A percentile compares a stretch with the other conserved stretches of the same genome.
phyloP scores from a whole-genome alignment of 495 filamentous ascomycete genomes.

The Chaetomidium leptoderma region DNA sequence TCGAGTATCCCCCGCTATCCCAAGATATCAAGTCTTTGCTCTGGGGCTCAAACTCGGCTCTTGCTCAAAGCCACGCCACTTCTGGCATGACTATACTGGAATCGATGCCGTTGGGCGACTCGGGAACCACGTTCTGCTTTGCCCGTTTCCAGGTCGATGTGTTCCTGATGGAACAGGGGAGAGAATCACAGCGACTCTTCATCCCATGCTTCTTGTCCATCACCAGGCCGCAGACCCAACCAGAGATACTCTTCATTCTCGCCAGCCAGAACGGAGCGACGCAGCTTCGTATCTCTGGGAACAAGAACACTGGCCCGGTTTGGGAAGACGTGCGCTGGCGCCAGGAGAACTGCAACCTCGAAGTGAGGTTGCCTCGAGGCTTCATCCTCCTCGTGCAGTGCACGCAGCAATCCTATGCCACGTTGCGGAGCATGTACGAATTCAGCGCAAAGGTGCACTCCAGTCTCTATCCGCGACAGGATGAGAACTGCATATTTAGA shows the following conservation, averaged over 20 bases:
- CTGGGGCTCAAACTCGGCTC: conserved; percentile 54
- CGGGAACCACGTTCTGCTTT: conserved; percentile 63
- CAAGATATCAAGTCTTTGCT: conserved; percentile 63
- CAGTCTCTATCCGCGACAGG: conserved; percentile 58
- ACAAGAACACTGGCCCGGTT: conserved; percentile 60
- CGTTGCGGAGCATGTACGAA: conserved; percentile 74
- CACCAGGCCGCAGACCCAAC: conserved; percentile 61
- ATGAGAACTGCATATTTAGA: conserved; percentile 64
- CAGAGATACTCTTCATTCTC: conserved; percentile 62
- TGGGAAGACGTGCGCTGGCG: conserved; percentile 83
- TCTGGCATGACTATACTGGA: conserved; percentile 51
- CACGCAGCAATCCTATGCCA: conserved; percentile 67
- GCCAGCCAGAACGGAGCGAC: conserved; percentile 72
- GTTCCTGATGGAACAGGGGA: conserved; percentile 62
- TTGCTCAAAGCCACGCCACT: conserved; percentile 30
- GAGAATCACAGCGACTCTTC: conserved; percentile 57
- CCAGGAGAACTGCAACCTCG: conserved; percentile 54
- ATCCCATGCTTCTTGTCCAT: conserved; percentile 71
- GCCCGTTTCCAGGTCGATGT: conserved; percentile 67
- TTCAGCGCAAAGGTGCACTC: conserved; percentile 69
- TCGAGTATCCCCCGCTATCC: conserved; percentile 65
- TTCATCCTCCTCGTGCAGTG: conserved; percentile 65
- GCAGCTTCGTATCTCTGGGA: conserved; percentile 66
- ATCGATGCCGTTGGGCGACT: conserved; percentile 72
- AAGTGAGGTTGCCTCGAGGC: conserved; percentile 62